These are phyloP conservation scores for Fusarium buharicum DNA, from an alignment of 2,329 filamentous ascomycete genomes.

Conservation along the genomic window DNA sequence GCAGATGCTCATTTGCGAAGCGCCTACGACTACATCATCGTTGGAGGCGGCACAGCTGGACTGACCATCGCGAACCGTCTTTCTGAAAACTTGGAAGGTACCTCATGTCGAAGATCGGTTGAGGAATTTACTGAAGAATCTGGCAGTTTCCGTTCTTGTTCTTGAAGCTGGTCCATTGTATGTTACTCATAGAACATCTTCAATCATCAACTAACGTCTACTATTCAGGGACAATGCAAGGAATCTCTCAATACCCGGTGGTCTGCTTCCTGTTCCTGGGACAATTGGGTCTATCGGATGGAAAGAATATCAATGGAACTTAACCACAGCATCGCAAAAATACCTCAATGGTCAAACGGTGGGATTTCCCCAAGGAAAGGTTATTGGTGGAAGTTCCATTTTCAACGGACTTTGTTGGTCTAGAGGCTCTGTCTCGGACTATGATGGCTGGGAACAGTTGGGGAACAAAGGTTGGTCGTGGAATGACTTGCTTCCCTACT, in stretches of 20 bases:
- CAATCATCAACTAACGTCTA: neutral
- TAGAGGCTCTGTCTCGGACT: conserved; percentile 52
- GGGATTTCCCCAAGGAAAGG: conserved; percentile 46
- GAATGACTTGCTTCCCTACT: conserved; percentile 55
- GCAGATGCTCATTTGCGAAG: conserved; percentile 8
- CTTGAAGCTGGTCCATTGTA: conserved; percentile 17
- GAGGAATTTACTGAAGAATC: neutral
- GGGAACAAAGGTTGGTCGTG: conserved; percentile 57
- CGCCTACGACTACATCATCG: conserved; percentile 47
- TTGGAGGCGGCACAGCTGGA: conserved; percentile 55
- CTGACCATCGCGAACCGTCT: conserved; percentile 54
- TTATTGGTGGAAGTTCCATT: conserved; percentile 54
- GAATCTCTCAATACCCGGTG: conserved; percentile 12
- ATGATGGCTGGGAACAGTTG: conserved; percentile 57
- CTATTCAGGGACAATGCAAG: conserved; percentile 12
- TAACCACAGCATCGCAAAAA: conserved; percentile 46
- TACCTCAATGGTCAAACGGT: conserved; percentile 43
- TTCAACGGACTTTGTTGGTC: conserved; percentile 55
- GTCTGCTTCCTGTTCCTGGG: conserved; percentile 18
- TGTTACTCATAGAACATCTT: neutral
- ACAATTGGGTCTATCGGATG: conserved; percentile 10
- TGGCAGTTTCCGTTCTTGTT: conserved; percentile 12
- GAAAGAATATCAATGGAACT: conserved; percentile 35
- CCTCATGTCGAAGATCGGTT: neutral
- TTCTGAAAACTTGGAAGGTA: conserved; percentile 51